A percentile compares a stretch with the other conserved stretches of the same genome.
Evolutionary conservation across 768 basidiomycete species (phyloP).

Genomic region (Boletellus emodensis): DNA sequence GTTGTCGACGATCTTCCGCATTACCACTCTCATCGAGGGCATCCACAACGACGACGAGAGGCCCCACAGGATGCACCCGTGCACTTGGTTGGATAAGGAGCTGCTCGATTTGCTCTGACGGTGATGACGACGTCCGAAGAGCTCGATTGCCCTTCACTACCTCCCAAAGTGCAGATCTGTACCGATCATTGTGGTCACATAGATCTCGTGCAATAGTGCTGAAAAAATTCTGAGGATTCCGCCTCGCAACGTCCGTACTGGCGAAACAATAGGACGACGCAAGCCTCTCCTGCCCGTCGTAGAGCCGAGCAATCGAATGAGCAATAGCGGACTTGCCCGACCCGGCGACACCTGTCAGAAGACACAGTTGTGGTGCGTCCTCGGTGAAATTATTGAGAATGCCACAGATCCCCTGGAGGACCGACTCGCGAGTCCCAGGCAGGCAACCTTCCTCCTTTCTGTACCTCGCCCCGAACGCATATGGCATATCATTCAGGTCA

Average conservation of each 20-base stretch:
- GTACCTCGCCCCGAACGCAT: constrained; percentile 8
- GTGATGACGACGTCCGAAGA: not conserved
- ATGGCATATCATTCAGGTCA: constrained; percentile 8
- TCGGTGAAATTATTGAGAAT: not conserved
- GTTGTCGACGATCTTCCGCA: too few relatives aligned
- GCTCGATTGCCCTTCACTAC: constrained; percentile 3
- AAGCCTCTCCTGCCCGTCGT: constrained; percentile 14
- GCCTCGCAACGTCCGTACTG: not conserved
- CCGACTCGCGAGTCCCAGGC: not conserved
- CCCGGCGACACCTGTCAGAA: constrained; percentile 13
- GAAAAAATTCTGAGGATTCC: constrained; percentile 17
- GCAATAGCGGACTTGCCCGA: too few relatives aligned
- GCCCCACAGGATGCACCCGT: too few relatives aligned
- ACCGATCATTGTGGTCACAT: constrained; percentile 20
- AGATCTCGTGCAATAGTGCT: constrained; percentile 27
- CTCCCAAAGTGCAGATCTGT: constrained; percentile 2
- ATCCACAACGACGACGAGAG: too few relatives aligned
- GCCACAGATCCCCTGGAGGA: not conserved
- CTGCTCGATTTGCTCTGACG: not conserved
- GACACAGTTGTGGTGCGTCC: constrained; percentile 8
- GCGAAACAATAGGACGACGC: constrained; percentile 24
- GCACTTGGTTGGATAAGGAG: too few relatives aligned
- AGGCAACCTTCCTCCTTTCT: constrained; percentile 2
- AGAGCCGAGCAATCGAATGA: constrained; percentile 2
- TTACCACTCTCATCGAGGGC: too few relatives aligned